These are phyloP conservation scores for Mangifera indica DNA, from an alignment of 345 rosid species.

Conservation along the genomic window DNA sequence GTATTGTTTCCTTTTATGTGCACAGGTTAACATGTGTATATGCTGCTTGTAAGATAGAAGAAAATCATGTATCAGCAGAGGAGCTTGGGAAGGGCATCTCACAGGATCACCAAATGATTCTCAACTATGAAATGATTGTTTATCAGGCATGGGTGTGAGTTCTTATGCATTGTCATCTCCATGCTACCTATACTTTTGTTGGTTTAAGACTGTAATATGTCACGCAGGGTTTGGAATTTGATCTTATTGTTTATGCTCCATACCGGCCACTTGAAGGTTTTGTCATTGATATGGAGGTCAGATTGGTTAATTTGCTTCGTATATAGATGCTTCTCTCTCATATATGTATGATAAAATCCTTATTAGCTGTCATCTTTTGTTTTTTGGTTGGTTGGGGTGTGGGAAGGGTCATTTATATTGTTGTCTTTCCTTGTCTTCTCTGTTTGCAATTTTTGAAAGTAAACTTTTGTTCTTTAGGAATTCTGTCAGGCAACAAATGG, in stretches of 20 bases:
- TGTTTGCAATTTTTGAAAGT: constrained; percentile 21
- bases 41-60: constrained; percentile 95
- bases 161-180: constrained; percentile 12
- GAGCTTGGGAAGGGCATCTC: constrained; percentile 98
- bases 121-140: constrained; percentile 94
- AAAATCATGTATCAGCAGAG: constrained; percentile 98
- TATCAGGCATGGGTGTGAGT: constrained; percentile 65
- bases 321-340: background rate
- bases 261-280: constrained; percentile 94
- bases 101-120: constrained; percentile 96
- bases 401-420: background rate
- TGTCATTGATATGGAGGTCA: constrained; percentile 70
- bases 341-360: background rate
- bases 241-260: constrained; percentile 93
- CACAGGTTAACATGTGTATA: constrained; percentile 95
- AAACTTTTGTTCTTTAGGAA: constrained; percentile 43
- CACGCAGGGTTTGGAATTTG: constrained; percentile 89
- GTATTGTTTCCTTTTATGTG: constrained; percentile 18
- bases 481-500: constrained; percentile 55
- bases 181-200: constrained; percentile 11
- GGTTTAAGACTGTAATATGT: constrained; percentile 13
- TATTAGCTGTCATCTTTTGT: background rate
- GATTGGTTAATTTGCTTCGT: constrained; percentile 8
- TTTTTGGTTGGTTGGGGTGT: background rate
- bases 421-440: constrained; percentile 7